Evolutionary conservation across 306 rosid genomes (phyloP).

Genomic region (Aeschynomene evenia): DNA sequence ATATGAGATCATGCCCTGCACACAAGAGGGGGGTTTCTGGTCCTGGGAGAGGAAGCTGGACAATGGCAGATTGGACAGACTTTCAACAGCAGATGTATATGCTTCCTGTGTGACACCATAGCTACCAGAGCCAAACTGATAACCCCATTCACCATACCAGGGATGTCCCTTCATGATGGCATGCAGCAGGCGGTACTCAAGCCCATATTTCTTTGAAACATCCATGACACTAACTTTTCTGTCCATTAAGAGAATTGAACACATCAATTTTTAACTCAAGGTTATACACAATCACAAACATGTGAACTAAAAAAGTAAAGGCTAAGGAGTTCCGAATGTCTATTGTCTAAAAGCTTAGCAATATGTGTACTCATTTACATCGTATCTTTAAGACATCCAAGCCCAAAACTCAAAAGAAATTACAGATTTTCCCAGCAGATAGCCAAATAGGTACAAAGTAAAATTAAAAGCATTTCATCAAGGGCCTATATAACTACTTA

Average conservation of each 20-base stretch:
- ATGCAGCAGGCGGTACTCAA: conserved; percentile 88
- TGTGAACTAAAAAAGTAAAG: not conserved
- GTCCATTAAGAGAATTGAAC: conserved; percentile 29
- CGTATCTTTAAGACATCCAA: not conserved
- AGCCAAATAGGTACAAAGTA: not conserved
- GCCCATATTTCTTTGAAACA: conserved; percentile 89
- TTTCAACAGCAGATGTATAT: conserved; percentile 63
- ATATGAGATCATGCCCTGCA: conserved; percentile 55
- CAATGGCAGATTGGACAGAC: conserved; percentile 65
- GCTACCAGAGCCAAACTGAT: conserved; percentile 91
- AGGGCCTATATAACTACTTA: not conserved
- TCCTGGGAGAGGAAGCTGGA: conserved; percentile 54
- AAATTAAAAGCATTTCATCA: not conserved
- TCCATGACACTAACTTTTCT: conserved; percentile 96
- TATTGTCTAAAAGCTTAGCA: not conserved
- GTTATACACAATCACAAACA: conserved; percentile 10
- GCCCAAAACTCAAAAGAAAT: not conserved
- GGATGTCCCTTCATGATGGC: conserved; percentile 73
- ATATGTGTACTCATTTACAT: not conserved
- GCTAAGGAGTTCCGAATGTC: conserved; percentile 12
- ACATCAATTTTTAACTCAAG: conserved; percentile 14
- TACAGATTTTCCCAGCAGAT: not conserved
- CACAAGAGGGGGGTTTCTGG: conserved; percentile 45
- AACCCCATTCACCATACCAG: conserved; percentile 98
- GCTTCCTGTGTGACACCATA: conserved; percentile 76